Percentiles rank a stretch among this genome's conserved stretches.
phyloP scores from a whole-genome alignment of 2,329 filamentous ascomycete species.

The Geosmithia morbida region DNA sequence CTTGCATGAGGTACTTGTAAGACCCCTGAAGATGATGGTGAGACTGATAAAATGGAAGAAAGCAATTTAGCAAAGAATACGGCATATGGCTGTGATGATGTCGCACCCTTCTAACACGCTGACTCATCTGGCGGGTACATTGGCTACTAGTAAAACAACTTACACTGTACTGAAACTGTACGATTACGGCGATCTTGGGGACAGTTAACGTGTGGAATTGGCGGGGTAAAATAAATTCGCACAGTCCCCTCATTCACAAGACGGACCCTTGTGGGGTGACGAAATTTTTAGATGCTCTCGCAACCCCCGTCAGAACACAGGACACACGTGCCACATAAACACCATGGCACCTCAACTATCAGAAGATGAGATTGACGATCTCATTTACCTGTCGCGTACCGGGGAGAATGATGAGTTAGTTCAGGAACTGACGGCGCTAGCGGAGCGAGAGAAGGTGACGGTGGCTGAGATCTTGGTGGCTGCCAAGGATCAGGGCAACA shows the following conservation, averaged over 20 bases:
- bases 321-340: conserved; percentile 3
- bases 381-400: conserved; percentile 72
- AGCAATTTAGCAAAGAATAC: too few species aligned
- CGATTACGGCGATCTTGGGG: neutral
- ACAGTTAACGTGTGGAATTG: conserved; percentile 17
- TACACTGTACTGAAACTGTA: neutral
- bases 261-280: neutral
- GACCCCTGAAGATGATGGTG: too few species aligned
- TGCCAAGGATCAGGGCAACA: conserved; percentile 60
- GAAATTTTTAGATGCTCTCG: conserved; percentile 2
- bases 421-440: conserved; percentile 40
- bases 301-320: neutral
- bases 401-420: conserved; percentile 62
- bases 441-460: conserved; percentile 43
- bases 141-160: neutral
- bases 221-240: conserved; percentile 14
- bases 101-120: too few species aligned
- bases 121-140: neutral
- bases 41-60: too few species aligned
- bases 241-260: conserved; percentile 21
- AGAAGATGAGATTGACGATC: conserved; percentile 77
- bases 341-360: conserved; percentile 40
- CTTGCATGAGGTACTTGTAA: too few species aligned
- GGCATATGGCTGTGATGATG: too few species aligned
- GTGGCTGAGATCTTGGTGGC: conserved; percentile 51